Conservation (phyloP, 148 eudicot species). For the Simmondsia chinensis region DNA sequence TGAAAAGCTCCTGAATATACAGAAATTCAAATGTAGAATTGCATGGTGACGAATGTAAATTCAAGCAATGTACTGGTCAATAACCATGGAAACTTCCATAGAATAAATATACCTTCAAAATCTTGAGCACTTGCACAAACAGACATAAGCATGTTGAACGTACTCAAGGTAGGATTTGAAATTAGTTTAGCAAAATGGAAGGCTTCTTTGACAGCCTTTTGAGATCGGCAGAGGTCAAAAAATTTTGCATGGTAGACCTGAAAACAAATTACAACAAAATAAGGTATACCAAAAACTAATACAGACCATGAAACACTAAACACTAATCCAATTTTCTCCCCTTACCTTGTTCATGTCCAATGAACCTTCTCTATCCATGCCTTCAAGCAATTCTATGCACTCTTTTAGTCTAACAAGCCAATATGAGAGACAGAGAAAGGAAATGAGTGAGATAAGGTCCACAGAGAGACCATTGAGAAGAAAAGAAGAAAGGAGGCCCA, state of each 20-base stretch:
- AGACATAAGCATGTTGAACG: constrained; percentile 97
- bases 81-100: neutral
- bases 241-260: constrained; percentile 84
- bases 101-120: constrained; percentile 50
- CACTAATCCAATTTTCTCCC: constrained; percentile 3
- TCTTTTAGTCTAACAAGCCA: constrained; percentile 53
- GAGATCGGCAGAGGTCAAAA: constrained; percentile 55
- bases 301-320: neutral
- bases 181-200: constrained; percentile 75
- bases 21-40: neutral
- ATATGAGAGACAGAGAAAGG: neutral
- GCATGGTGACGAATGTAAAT: neutral
- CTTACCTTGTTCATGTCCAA: constrained; percentile 85
- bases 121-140: constrained; percentile 86
- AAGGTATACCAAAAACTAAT: constrained; percentile 4
- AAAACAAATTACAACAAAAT: constrained; percentile 17
- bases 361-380: constrained; percentile 52
- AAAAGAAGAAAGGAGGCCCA: neutral
- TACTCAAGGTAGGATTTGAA: constrained; percentile 79
- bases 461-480: no score
- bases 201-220: constrained; percentile 85
- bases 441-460: no score
- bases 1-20: constrained; percentile 69
- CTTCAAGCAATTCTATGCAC: constrained; percentile 79
- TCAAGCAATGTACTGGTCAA: neutral